Evolutionary conservation across 495 filamentous ascomycete genomes (phyloP), one percentile per base, ranked within the genome.

Genomic region (Penicillium verhagenii): DNA sequence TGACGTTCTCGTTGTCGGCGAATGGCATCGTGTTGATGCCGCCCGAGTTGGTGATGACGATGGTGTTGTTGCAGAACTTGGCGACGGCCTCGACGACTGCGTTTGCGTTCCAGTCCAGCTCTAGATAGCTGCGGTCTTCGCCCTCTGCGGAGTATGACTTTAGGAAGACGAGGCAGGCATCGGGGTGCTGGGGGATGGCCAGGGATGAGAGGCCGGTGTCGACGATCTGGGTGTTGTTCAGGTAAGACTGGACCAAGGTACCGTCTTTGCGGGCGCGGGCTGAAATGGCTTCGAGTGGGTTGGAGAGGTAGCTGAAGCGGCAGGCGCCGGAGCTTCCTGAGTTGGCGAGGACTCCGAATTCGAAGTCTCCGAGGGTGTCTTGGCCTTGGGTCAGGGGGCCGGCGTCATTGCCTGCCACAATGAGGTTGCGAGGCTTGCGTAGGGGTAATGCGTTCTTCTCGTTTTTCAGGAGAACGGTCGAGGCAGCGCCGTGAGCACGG

Each of bases 381-480:
- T 72, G 73, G 5, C 71, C 72, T 25, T 76, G 73, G 8, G 76
- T 75, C 9, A 75, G 72, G 5, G 81, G 75, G 16, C 79, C 80
- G 14, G 84, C 85, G 40, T 87, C 85, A 18, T 85, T 81, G 9
- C 86, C 86, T 52, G 86, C 80, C 16, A 89, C 74, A 13, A 56
- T 62, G 18, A 89, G 75, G 58, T 75, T 83, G 35, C 63, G 69
- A 6, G 79, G 77, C 0, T 63, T 66, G 7, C 67, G 70, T 31
- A 88, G 65, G 0, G 85, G 86, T 4, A 90, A 62, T 4, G 75
- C 71, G 21, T 71, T 65, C 25, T 79, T 74, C 10, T 61, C 58
- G 51, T 88, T 89, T 70, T 90, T 88, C 0, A 90, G 68, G 28
- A 89, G 57, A 1, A 88, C 84, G 6, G 73, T 79, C 9, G 79